These are phyloP conservation scores for Aspergillus sp. DNA, from an alignment of 2,329 filamentous ascomycete species.

Conservation along the genomic window DNA sequence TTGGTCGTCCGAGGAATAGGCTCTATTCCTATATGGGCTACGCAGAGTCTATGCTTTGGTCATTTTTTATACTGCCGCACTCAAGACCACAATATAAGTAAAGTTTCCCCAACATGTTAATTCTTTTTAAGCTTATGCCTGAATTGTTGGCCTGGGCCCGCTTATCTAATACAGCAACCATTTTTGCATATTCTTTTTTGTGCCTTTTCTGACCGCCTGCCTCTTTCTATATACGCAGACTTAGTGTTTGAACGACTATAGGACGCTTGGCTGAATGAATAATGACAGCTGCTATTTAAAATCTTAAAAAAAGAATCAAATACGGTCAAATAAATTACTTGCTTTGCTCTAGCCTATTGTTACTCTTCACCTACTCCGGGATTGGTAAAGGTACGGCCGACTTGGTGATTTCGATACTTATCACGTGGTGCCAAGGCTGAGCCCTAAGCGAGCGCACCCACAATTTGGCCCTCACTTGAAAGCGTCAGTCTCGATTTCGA, in stretches of 20 bases:
- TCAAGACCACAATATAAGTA: no score
- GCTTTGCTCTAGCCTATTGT: neutral
- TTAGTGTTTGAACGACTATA: neutral
- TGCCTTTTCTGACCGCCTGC: neutral
- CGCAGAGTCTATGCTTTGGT: neutral
- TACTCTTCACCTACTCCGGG: neutral
- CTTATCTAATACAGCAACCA: neutral
- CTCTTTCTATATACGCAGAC: neutral
- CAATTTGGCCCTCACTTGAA: constrained; percentile 33
- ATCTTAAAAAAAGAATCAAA: neutral
- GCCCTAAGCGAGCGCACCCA: constrained; percentile 43
- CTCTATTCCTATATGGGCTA: no score
- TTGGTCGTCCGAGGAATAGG: neutral
- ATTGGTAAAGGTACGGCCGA: no score
- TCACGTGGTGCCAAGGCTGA: constrained; percentile 35
- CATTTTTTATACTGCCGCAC: neutral
- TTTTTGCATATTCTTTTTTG: neutral
- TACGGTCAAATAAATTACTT: neutral
- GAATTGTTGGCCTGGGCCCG: no score
- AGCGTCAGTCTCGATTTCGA: constrained; percentile 33
- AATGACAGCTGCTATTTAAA: neutral
- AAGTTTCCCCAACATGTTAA: no score
- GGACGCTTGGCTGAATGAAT: neutral
- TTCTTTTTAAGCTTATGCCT: no score
- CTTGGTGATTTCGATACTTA: neutral